Base-by-base conservation (phyloP, 2,329 filamentous ascomycete species). In the Neopestalotiopsis sp. region DNA sequence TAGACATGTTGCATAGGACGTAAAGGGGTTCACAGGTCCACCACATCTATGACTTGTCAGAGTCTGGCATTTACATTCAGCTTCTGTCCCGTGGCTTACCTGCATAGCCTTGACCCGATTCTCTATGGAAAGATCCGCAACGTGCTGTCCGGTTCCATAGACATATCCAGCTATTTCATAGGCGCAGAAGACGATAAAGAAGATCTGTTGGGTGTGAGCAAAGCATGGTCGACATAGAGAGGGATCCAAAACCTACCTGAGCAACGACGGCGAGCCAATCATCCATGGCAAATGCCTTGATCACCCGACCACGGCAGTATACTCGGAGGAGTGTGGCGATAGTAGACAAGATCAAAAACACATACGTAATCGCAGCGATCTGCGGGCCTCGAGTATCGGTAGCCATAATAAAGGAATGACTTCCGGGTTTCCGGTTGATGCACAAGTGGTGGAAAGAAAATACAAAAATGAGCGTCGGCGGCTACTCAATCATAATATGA, bases 1-100 rank as follows among this genome's bases (percentile, higher is more conserved):
- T 74, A 1, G 71, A 68, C 75, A 80, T 77, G 66, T 77, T 79
- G 1, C 75, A 74, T 5, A 82, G 67, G 28, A 83, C 78, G 69
- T 84, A 84, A 38, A 81, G 75, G 0, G 80, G 76, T 67, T 83
- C 82, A 64, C 82, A 83, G 20, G 79, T 78, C 79, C 81, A 84
- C 76, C 78, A 79, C 73, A 75, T 78, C 75, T 79, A 34, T 32
- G 0, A 20, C 42, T 2, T 24, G 2, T 45, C 6, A 28, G 28
- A 32, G 3, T 30, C 24, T 1, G 24, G 24, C 24, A 28, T 20
- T 7, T 4, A 49, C 3, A 1, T 1, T 1, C 10, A 30, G 56
- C 6, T 12, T 28, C 14, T 20, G 20, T 38, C 34, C 9, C 13
- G n/a, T n/a, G 38, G 60, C 70, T 66, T 71, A 77, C 77, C 75